Evolutionary conservation across 805 yeast genomes (phyloP).

Genomic region (Teunomyces cretensis): DNA sequence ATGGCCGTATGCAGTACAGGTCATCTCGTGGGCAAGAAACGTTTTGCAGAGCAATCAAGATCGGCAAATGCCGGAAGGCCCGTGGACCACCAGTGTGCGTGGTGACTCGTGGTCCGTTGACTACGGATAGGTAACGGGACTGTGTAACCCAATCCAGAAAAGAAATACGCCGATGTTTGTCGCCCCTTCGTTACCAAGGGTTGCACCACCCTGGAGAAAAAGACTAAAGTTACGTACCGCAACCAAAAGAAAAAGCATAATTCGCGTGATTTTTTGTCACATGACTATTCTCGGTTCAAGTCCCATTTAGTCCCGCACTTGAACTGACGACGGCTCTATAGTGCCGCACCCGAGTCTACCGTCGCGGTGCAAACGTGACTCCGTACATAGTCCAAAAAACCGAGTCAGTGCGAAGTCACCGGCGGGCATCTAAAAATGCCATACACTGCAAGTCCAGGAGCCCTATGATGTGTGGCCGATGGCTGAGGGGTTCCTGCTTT

Average conservation of each 20-base stretch:
- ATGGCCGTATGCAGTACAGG: not conserved
- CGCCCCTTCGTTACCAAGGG: too few relatives aligned
- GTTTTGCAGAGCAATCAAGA: not conserved
- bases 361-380: not conserved
- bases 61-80: not conserved
- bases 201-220: too few relatives aligned
- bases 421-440: not conserved
- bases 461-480: not conserved
- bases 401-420: constrained; percentile 4
- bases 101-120: not conserved
- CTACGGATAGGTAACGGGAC: too few relatives aligned
- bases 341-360: not conserved
- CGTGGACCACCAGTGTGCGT: too few relatives aligned
- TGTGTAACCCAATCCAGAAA: too few relatives aligned
- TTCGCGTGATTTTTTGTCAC: not conserved
- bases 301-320: not conserved
- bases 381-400: not conserved
- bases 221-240: too few relatives aligned
- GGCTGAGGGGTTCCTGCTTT: not conserved
- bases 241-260: not conserved
- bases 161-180: too few relatives aligned
- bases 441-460: constrained; percentile 2
- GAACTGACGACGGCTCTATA: not conserved
- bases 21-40: not conserved
- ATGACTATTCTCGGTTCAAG: too few relatives aligned